Evolutionary conservation across 306 rosid genomes (phyloP).

Genomic region (Vigna hirtella): DNA sequence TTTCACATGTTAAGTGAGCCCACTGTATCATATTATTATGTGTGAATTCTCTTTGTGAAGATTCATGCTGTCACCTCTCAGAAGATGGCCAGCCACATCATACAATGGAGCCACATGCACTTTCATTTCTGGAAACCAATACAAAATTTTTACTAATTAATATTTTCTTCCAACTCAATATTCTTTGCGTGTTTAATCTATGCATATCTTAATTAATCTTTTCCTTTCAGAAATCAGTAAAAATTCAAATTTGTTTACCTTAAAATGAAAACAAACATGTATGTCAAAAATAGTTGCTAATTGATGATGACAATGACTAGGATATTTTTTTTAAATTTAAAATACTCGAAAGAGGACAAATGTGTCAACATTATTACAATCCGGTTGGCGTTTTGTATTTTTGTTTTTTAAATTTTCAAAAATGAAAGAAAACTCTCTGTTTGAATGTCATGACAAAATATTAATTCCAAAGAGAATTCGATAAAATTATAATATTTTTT

Average conservation of each 20-base stretch:
- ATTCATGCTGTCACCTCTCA: slow-evolving; percentile 39
- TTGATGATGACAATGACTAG: background rate
- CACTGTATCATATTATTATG: slow-evolving; percentile 50
- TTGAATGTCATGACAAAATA: slow-evolving; percentile 1
- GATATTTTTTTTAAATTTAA: background rate
- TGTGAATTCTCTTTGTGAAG: slow-evolving; percentile 48
- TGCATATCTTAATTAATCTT: background rate
- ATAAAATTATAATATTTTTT: background rate
- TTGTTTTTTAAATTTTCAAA: background rate
- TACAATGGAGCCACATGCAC: slow-evolving; percentile 50
- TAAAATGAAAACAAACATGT: background rate
- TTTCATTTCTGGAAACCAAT: slow-evolving; percentile 38
- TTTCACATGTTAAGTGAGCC: slow-evolving; percentile 60
- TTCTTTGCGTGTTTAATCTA: background rate
- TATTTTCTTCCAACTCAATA: background rate
- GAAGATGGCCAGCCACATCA: slow-evolving; percentile 57
- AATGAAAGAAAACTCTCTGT: background rate
- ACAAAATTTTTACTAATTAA: background rate
- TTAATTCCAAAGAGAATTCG: background rate
- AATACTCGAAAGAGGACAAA: slow-evolving; percentile 32
- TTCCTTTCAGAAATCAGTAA: background rate
- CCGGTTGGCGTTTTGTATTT: background rate
- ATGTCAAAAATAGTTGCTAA: slow-evolving; percentile 4
- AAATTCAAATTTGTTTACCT: background rate
- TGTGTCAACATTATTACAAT: slow-evolving; percentile 5